Conservation (phyloP, 495 filamentous ascomycete genomes). For the Penicillium nucicola region DNA sequence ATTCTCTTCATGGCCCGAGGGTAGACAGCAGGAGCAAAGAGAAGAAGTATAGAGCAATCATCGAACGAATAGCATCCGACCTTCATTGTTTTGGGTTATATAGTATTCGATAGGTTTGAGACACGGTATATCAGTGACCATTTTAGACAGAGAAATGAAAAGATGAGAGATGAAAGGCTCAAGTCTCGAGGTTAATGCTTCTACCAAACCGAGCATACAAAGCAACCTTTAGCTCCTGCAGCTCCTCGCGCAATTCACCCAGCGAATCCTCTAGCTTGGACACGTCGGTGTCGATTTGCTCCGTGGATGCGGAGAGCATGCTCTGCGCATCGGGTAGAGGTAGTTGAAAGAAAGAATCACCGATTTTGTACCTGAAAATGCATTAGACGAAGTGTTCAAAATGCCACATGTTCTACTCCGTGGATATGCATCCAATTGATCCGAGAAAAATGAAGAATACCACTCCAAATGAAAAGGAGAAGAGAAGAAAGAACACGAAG, state of each 20-base stretch:
- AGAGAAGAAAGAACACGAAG: neutral
- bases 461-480: neutral
- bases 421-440: too few species aligned
- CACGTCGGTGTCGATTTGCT: conserved; percentile 73
- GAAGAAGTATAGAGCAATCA: neutral
- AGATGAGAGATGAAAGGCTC: neutral
- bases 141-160: conserved; percentile 1
- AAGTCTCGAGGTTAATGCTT: conserved; percentile 94
- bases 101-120: neutral
- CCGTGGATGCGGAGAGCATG: conserved; percentile 67
- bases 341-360: conserved; percentile 88
- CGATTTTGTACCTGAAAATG: conserved; percentile 80
- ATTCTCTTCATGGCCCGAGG: too few species aligned
- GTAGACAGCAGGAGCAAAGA: neutral
- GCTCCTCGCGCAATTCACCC: conserved; percentile 70
- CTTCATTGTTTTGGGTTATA: neutral
- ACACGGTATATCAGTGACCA: too few species aligned
- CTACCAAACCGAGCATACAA: conserved; percentile 92
- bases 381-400: too few species aligned
- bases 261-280: conserved; percentile 72
- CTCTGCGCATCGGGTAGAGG: conserved; percentile 81
- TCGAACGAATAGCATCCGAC: neutral
- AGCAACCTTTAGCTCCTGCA: conserved; percentile 82
- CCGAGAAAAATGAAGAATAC: too few species aligned
- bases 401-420: too few species aligned